Base-by-base conservation (phyloP, 139 green algal species). In the Pseudopediastrum boryanum region DNA sequence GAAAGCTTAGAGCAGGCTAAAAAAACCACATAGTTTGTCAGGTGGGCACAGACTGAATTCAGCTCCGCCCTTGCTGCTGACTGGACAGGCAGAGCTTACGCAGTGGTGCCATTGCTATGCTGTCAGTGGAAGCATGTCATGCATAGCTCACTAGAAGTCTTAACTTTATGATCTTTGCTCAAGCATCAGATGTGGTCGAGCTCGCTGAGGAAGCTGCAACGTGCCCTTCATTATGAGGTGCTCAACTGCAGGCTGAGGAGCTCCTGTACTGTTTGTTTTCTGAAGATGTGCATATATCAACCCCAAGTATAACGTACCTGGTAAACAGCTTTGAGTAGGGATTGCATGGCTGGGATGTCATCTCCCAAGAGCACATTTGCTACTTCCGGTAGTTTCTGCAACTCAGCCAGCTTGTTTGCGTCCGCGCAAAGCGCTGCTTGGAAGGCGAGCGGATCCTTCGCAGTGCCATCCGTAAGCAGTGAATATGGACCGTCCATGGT, bases 381-480 rank as follows among this genome's bases (percentile, higher is more conserved):
- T 6, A 91, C 80, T 43, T 95, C 71, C 0, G 88, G 88, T 5
- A 74, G 68, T 54, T 69, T 39, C 8, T 89, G 81, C 7, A 94
- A 63, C 19, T 75, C 70, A 33, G 82, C 74, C 81, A 93, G 75
- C 41, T 88, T 89, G 2, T 70, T 82, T 1, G 82, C 62, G 61
- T 96, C 92, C 0, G 50, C 75, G 8, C 56, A 41, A 1, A 96
- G 66, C 0, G 90, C 92, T 16, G 77, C 48, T 36, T 83, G 80
- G 44, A 93, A 96, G 0, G 92, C 89, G 0, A 39, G 39, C 4
- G 92, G 87, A 56, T 96, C 92, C n/a, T 85, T 84, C 6, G 90
- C 87, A 3, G 70, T 90, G 48, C 92, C 92, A 59, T 96, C 90
- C 0, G 89, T 85, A 38, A 86, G 89, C 2, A 93, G 43, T 1